Evolutionary conservation across 2,329 filamentous ascomycete species (phyloP).

Genomic region (Paecilomyces sp.): DNA sequence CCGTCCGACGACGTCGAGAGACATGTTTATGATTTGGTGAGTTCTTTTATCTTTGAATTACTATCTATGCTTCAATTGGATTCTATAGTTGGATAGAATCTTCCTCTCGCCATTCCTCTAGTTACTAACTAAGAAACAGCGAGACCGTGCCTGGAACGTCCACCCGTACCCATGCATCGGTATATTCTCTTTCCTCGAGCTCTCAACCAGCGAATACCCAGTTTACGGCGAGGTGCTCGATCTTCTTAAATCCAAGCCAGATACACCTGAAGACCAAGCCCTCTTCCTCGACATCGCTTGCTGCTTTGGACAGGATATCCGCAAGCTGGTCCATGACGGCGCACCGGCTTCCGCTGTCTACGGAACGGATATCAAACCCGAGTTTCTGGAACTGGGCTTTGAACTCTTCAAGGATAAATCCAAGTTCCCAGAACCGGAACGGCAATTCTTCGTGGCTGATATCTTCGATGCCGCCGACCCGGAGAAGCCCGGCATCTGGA

Average conservation of each 20-base stretch:
- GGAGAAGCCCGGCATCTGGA: slow-evolving; percentile 10
- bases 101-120: background rate
- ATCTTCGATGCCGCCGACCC: slow-evolving; percentile 11
- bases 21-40: background rate
- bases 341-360: slow-evolving; percentile 20
- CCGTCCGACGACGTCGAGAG: background rate
- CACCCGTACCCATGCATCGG: background rate
- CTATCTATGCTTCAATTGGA: background rate
- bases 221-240: background rate
- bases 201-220: background rate
- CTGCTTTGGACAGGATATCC: background rate
- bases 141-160: background rate
- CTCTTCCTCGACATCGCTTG: background rate
- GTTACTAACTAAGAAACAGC: background rate
- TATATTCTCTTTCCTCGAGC: background rate
- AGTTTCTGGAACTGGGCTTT: slow-evolving; percentile 36
- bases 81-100: background rate
- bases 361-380: slow-evolving; percentile 27
- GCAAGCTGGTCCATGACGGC: slow-evolving; percentile 10
- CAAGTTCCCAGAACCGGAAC: slow-evolving; percentile 13
- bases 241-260: background rate
- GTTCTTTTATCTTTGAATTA: background rate
- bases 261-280: background rate
- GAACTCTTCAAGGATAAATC: slow-evolving; percentile 34
- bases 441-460: slow-evolving; percentile 30